A percentile compares a stretch with the other conserved stretches of the same genome.
These are phyloP conservation scores for Arachis hypogaea DNA, from an alignment of 306 rosid species.

Conservation along the genomic window DNA sequence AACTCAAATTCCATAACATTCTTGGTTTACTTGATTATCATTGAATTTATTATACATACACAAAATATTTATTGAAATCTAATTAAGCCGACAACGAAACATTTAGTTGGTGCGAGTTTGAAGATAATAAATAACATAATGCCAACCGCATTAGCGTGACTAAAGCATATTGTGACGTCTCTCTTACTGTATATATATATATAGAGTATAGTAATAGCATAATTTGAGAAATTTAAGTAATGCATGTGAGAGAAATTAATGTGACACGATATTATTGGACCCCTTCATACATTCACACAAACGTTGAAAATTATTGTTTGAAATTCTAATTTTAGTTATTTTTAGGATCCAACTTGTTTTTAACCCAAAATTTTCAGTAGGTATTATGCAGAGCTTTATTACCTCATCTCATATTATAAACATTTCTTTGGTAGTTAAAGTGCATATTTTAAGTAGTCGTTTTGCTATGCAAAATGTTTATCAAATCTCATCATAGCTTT, in stretches of 20 bases:
- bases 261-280: conserved; percentile 9
- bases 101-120: background rate
- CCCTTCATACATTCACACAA: background rate
- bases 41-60: background rate
- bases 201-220: background rate
- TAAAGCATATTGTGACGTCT: background rate
- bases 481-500: too few relatives aligned
- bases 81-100: background rate
- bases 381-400: background rate
- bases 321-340: background rate
- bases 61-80: background rate
- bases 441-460: background rate
- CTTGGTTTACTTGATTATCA: background rate
- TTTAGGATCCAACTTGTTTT: background rate
- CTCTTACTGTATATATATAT: too few relatives aligned
- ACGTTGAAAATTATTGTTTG: background rate
- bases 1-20: conserved; percentile 2
- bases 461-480: too few relatives aligned
- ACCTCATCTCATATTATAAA: background rate
- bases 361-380: background rate
- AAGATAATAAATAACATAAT: background rate
- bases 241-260: conserved; percentile 3
- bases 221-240: background rate
- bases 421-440: background rate
- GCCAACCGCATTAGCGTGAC: background rate